Evolutionary conservation across 176 grass and related monocot species (phyloP).

Genomic region (Triticum urartu): DNA sequence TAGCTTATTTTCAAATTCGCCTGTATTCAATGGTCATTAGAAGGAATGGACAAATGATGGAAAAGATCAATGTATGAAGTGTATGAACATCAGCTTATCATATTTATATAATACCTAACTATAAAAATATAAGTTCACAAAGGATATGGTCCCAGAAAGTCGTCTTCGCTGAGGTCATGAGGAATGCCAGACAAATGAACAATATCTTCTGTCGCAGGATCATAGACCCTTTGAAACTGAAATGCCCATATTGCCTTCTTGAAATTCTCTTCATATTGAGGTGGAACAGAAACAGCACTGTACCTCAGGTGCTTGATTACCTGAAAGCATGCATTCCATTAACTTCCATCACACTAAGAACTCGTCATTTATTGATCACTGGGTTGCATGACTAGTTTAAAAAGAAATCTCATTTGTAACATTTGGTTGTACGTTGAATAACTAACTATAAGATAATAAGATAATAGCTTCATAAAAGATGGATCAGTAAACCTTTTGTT

Average conservation of each 20-base stretch:
- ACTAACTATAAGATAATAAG: neutral
- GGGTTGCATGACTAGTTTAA: neutral
- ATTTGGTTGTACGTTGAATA: neutral
- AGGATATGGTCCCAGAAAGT: slow-evolving; percentile 99
- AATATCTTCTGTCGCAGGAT: slow-evolving; percentile 81
- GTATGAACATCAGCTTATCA: neutral
- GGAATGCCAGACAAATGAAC: slow-evolving; percentile 65
- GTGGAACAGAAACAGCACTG: slow-evolving; percentile 61
- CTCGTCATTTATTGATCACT: neutral
- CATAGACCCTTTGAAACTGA: slow-evolving; percentile 94
- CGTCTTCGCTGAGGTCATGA: slow-evolving; percentile 54
- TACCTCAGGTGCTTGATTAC: slow-evolving; percentile 87
- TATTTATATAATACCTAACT: slow-evolving; percentile 8
- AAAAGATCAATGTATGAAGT: neutral
- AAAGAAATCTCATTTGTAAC: neutral
- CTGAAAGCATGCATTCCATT: slow-evolving; percentile 50
- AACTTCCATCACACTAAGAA: neutral
- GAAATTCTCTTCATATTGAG: slow-evolving; percentile 87
- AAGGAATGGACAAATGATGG: neutral
- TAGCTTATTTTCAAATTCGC: slow-evolving; percentile 23
- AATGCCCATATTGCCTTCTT: slow-evolving; percentile 88
- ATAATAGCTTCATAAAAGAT: neutral
- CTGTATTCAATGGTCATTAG: neutral
- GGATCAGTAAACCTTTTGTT: neutral
- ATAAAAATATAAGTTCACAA: slow-evolving; percentile 21